phyloP scores from a whole-genome alignment of 2,329 filamentous ascomycete species.

The Aschersonia sp. region DNA sequence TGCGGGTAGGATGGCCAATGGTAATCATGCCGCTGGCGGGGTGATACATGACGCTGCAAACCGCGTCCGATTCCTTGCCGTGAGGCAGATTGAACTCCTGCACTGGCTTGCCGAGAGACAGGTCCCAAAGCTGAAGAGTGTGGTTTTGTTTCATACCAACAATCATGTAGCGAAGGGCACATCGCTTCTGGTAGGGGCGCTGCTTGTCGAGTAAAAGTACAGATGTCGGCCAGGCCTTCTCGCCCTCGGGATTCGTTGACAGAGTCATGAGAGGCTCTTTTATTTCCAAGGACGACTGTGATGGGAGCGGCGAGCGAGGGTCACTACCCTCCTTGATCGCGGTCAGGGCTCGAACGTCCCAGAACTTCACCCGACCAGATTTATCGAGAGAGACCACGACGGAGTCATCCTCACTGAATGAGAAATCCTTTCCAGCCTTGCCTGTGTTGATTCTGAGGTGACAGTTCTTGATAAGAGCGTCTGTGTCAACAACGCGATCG shows the following conservation, averaged over 20 bases:
- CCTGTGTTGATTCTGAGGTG: constrained; percentile 90
- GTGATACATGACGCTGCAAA: constrained; percentile 94
- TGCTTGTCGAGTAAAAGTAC: constrained; percentile 94
- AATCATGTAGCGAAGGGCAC: constrained; percentile 86
- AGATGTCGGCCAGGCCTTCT: constrained; percentile 95
- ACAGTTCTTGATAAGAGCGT: constrained; percentile 74
- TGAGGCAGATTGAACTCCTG: constrained; percentile 96
- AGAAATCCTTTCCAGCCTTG: constrained; percentile 96
- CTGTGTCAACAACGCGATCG: constrained; percentile 66
- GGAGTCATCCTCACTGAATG: constrained; percentile 91
- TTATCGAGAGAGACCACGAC: constrained; percentile 94
- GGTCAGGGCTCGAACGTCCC: constrained; percentile 79
- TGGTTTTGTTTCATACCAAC: constrained; percentile 99
- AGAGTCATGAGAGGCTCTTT: constrained; percentile 78
- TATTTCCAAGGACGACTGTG: constrained; percentile 54
- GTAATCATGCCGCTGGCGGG: constrained; percentile 84
- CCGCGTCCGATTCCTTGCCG: constrained; percentile 90
- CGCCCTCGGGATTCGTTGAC: constrained; percentile 70
- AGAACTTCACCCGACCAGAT: constrained; percentile 91
- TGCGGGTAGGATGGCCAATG: constrained; percentile 89
- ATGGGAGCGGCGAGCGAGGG: constrained; percentile 35
- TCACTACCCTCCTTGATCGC: constrained; percentile 36
- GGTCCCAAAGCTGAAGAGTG: constrained; percentile 95
- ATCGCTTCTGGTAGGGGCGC: constrained; percentile 79
- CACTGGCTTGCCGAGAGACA: constrained; percentile 85